Percentiles rank a stretch among this genome's conserved stretches.
phyloP scores from a whole-genome alignment of 2,329 filamentous ascomycete genomes.

The Blastomyces gilchristii region DNA sequence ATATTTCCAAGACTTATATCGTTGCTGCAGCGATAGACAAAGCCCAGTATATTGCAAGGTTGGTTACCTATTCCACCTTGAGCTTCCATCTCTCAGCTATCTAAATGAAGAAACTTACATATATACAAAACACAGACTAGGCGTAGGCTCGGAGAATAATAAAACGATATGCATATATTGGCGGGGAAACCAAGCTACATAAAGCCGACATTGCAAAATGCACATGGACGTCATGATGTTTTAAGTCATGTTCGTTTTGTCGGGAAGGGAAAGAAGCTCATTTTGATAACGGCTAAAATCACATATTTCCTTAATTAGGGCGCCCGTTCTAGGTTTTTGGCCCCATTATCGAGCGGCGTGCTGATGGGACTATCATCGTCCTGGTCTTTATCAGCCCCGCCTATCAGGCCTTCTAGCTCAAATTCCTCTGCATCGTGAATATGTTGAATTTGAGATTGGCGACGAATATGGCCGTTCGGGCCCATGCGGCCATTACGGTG shows the following conservation, averaged over 20 bases:
- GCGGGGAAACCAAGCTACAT: not conserved
- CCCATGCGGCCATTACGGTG: constrained; percentile 19
- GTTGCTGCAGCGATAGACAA: not conserved
- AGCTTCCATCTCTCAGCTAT: not conserved
- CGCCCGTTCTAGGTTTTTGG: not conserved
- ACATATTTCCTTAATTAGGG: not conserved
- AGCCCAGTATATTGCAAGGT: not conserved
- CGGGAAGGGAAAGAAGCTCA: not conserved
- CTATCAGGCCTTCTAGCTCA: constrained; percentile 73
- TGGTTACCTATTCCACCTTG: not conserved
- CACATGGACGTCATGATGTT: not conserved
- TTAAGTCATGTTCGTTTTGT: not conserved
- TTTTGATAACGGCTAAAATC: not conserved
- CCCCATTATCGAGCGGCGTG: not conserved
- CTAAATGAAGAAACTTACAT: not conserved
- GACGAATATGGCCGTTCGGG: constrained; percentile 37
- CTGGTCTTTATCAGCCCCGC: constrained; percentile 20
- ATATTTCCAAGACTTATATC: not conserved
- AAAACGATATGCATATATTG: not conserved
- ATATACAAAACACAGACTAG: not conserved
- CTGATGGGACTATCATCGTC: constrained; percentile 22
- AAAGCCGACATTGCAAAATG: not conserved
- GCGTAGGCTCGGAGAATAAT: not conserved
- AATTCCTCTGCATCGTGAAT: constrained; percentile 82
- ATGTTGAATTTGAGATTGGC: constrained; percentile 37